These are phyloP conservation scores for Terana coerulea DNA, from an alignment of 768 basidiomycete genomes.

Conservation along the genomic window DNA sequence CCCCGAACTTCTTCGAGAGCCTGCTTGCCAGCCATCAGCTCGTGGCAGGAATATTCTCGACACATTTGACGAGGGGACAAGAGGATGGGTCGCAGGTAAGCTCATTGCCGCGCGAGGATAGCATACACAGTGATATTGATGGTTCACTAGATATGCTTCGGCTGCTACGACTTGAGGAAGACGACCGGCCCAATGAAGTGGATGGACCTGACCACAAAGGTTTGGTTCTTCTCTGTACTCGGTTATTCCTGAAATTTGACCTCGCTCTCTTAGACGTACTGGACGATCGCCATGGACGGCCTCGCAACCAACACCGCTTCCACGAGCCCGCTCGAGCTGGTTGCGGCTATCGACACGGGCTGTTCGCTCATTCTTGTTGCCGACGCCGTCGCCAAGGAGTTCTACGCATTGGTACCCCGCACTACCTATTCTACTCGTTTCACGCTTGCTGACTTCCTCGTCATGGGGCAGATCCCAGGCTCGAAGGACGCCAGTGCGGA, in stretches of 20 bases:
- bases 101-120: background rate
- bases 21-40: conserved; percentile 42
- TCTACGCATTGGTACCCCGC: conserved; percentile 42
- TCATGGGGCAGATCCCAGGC: conserved; percentile 47
- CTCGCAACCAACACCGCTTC: conserved; percentile 22
- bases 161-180: conserved; percentile 38
- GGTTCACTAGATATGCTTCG: conserved; percentile 34
- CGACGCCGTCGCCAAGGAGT: conserved; percentile 32
- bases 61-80: conserved; percentile 47
- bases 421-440: background rate
- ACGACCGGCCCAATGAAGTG: conserved; percentile 33
- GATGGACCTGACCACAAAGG: conserved; percentile 33
- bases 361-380: conserved; percentile 64
- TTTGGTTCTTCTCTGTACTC: background rate
- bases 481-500: conserved; percentile 34
- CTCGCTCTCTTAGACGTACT: conserved; percentile 69
- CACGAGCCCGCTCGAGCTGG: conserved; percentile 4
- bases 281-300: conserved; percentile 50
- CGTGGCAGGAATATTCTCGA: conserved; percentile 47
- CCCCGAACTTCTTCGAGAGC: conserved; percentile 64
- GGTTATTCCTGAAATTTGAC: no score
- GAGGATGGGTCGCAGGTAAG: conserved; percentile 46
- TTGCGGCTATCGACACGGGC: conserved; percentile 60
- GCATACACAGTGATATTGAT: background rate
- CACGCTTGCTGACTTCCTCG: background rate